A percentile compares a stretch with the other conserved stretches of the same genome.
Evolutionary conservation across 192 early-diverging fungal species (phyloP).

Genomic region (Chytriomyces sp.): DNA sequence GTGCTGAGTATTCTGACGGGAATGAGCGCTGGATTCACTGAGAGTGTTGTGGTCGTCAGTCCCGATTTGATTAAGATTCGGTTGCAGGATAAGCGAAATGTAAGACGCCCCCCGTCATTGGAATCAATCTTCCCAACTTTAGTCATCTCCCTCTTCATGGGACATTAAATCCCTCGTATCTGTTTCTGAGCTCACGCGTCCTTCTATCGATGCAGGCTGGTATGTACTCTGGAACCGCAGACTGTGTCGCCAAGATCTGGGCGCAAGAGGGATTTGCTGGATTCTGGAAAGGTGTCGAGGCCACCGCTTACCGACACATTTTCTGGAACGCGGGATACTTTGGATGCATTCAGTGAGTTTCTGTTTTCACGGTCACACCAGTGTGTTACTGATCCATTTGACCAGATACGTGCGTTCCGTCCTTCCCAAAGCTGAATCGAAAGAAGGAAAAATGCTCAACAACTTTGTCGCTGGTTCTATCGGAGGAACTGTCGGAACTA

Average conservation of each 20-base stretch:
- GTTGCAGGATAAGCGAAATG: constrained; percentile 87
- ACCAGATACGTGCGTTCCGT: constrained; percentile 57
- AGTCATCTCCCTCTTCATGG: background rate
- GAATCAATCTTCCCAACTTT: background rate
- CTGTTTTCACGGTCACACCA: background rate
- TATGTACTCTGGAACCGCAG: constrained; percentile 80
- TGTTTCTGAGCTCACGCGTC: background rate
- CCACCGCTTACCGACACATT: constrained; percentile 92
- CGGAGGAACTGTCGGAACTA: constrained; percentile 92
- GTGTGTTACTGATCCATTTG: constrained; percentile 50
- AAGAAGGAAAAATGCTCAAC: constrained; percentile 74
- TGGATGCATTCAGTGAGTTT: constrained; percentile 59
- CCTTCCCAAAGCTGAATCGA: constrained; percentile 82
- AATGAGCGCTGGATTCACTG: constrained; percentile 88
- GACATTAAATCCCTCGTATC: background rate
- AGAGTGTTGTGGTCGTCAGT: constrained; percentile 87
- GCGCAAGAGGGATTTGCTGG: constrained; percentile 79
- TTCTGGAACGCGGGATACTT: constrained; percentile 98
- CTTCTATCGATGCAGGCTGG: constrained; percentile 57
- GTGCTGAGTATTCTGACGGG: constrained; percentile 82
- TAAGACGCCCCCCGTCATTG: constrained; percentile 39
- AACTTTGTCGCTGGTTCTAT: constrained; percentile 92
- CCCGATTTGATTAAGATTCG: constrained; percentile 96
- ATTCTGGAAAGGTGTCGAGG: constrained; percentile 90
- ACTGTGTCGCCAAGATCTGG: constrained; percentile 82